Percentiles rank a stretch among this genome's conserved stretches.
These are phyloP conservation scores for Naganishia vaughanmartiniae DNA, from an alignment of 768 basidiomycete species.

Conservation along the genomic window DNA sequence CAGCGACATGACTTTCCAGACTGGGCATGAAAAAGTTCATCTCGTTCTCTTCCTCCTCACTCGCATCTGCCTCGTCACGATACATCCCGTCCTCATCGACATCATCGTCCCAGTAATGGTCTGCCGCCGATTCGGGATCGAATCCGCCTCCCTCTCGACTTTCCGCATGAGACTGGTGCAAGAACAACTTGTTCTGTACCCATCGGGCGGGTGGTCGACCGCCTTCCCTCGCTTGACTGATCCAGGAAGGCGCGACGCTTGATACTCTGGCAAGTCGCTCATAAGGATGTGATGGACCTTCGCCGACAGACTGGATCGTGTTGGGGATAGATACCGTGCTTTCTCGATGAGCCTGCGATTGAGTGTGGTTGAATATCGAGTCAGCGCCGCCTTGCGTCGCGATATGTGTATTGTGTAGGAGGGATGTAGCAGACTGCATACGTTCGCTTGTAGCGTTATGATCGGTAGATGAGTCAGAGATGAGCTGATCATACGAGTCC, in stretches of 20 bases:
- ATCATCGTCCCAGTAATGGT: conserved; percentile 36
- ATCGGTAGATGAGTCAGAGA: not conserved
- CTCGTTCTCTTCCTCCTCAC: conserved; percentile 62
- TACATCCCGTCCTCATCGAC: conserved; percentile 33
- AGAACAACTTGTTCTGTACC: conserved; percentile 47
- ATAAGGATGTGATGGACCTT: conserved; percentile 24
- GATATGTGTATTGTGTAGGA: not conserved
- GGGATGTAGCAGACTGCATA: not conserved
- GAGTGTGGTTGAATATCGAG: not conserved
- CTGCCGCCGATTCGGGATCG: conserved; percentile 26
- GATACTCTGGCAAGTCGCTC: conserved; percentile 13
- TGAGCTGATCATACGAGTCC: not conserved
- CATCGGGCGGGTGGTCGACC: conserved; percentile 40
- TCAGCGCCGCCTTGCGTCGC: not conserved
- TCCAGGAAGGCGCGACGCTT: conserved; percentile 30
- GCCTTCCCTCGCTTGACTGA: conserved; percentile 27
- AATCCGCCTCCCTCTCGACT: conserved; percentile 3
- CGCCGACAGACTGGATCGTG: conserved; percentile 24
- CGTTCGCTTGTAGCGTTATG: not conserved
- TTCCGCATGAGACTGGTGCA: conserved; percentile 40
- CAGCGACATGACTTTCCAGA: conserved; percentile 80
- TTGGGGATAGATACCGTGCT: conserved; percentile 25
- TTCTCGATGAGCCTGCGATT: conserved; percentile 16
- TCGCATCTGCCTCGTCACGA: conserved; percentile 33
- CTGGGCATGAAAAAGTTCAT: conserved; percentile 82